Evolutionary conservation across 2,329 filamentous ascomycete genomes (phyloP).

Genomic region (Trichoderma lentiforme): DNA sequence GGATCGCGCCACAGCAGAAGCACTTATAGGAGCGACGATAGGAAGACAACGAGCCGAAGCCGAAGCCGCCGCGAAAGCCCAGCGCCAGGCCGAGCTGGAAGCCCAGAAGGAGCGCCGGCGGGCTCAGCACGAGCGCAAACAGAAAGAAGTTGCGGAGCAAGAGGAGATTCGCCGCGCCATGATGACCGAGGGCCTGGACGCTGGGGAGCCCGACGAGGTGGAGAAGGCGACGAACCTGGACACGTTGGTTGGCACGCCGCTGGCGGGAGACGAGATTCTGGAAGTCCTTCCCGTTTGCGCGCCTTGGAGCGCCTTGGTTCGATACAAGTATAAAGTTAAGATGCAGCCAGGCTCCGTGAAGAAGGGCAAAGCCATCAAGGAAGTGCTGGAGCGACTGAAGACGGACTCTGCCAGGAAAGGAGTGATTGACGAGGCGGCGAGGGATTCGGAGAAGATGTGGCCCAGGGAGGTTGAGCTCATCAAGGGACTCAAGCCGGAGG

Average conservation of each 20-base stretch:
- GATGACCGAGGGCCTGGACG: slow-evolving; percentile 57
- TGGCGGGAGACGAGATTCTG: slow-evolving; percentile 78
- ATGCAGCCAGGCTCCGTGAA: slow-evolving; percentile 85
- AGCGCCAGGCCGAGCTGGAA: slow-evolving; percentile 63
- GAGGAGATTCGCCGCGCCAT: slow-evolving; percentile 65
- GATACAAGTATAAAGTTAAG: slow-evolving; percentile 92
- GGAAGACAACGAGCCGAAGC: slow-evolving; percentile 66
- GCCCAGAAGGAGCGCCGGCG: slow-evolving; percentile 71
- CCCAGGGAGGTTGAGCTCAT: slow-evolving; percentile 83
- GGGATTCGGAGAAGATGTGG: slow-evolving; percentile 74
- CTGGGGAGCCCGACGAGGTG: slow-evolving; percentile 57
- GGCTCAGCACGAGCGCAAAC: slow-evolving; percentile 74
- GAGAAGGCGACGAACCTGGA: slow-evolving; percentile 59
- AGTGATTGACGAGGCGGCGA: slow-evolving; percentile 57
- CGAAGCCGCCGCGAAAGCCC: slow-evolving; percentile 65
- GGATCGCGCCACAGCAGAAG: slow-evolving; percentile 78
- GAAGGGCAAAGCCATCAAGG: slow-evolving; percentile 91
- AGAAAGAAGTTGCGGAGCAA: slow-evolving; percentile 71
- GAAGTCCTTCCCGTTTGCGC: slow-evolving; percentile 63
- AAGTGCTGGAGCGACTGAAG: slow-evolving; percentile 82
- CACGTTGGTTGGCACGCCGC: slow-evolving; percentile 70
- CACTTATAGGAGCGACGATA: slow-evolving; percentile 74
- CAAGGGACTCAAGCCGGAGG: slow-evolving; percentile 74
- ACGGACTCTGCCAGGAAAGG: slow-evolving; percentile 57
- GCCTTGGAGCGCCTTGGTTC: slow-evolving; percentile 60